Base-by-base conservation (phyloP, 2,329 filamentous ascomycete species). In the Stachybotrys elegans region DNA sequence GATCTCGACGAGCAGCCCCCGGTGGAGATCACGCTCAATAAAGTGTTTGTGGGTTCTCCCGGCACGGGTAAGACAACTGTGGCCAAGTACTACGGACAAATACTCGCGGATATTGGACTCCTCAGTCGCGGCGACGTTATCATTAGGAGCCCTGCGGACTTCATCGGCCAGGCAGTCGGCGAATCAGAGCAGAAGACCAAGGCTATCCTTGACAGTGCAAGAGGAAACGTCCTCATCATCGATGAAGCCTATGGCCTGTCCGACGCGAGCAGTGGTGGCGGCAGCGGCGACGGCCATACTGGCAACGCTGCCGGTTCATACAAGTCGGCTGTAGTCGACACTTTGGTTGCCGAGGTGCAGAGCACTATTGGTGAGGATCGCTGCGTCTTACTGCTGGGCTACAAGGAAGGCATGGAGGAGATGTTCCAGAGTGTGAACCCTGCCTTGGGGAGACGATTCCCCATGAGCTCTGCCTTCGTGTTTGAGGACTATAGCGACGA, bases 401-500 rank as follows among this genome's bases (percentile, higher is more conserved):
- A 90, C 61, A 73, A 79, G 40, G 76, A 83, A 0, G 70, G 84
- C 50, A 86, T 91, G 79, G 71, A 79, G 42, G 65, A 74, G 0
- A 88, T 90, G 84, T 82, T 89, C 48, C 78, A 81, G n/a, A 82
- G 84, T 23, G 78, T 79, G 40, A 90, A 90, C 46, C 84, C 84
- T 0, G 86, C 86, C 0, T 69, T 90, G 0, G 71, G 69, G 4
- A 68, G 86, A 22, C 72, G 86, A 0, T 89, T 90, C 46, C 80
- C 80, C 0, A 58, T 87, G 0, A 68, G 73, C 0, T 72, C 74
- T 1, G 82, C 79, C 0, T 90, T 90, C 50, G 56, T 60, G 0
- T 91, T 90, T 54, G 76, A 86, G 16, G 83, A 90, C 56, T 90
- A 86, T 53, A 68, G 64, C 2, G 69, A 84, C 12, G 48, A 61